A percentile compares a stretch with the other conserved stretches of the same genome.
Evolutionary conservation across 257 asterid genomes (phyloP).

Genomic region (Gardenia jasminoides): DNA sequence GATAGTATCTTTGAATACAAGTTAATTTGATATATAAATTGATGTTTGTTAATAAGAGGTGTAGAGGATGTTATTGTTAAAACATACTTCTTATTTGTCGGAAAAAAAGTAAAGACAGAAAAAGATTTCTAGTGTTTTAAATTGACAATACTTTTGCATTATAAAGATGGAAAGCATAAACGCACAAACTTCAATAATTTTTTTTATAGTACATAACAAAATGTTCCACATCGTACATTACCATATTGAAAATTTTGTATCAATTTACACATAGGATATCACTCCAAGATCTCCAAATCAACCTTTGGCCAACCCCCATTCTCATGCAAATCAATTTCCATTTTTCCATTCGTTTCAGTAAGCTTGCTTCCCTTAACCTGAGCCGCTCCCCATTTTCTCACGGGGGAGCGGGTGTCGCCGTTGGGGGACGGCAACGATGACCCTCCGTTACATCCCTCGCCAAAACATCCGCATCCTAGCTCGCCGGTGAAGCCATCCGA

Average conservation of each 20-base stretch:
- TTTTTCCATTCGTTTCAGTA: constrained; percentile 18
- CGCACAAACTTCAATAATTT: too few relatives aligned
- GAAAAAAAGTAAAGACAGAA: too few relatives aligned
- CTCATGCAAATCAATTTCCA: constrained; percentile 37
- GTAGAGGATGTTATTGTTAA: too few relatives aligned
- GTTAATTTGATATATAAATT: too few relatives aligned
- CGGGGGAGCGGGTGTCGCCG: constrained; percentile 69
- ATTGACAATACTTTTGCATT: too few relatives aligned
- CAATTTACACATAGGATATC: background rate
- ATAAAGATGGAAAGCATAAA: too few relatives aligned
- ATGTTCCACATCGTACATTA: background rate
- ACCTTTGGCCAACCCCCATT: constrained; percentile 22
- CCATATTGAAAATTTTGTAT: background rate
- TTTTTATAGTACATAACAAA: background rate
- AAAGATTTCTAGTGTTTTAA: too few relatives aligned
- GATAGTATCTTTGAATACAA: too few relatives aligned
- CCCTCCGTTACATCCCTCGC: constrained; percentile 6
- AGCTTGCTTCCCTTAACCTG: constrained; percentile 8
- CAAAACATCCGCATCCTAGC: background rate
- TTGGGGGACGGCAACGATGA: constrained; percentile 15
- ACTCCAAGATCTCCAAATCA: background rate
- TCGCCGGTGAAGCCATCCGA: constrained; percentile 12
- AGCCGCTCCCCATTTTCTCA: constrained; percentile 56
- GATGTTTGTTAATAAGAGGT: too few relatives aligned
- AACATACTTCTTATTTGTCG: too few relatives aligned